Percentiles rank a stretch among this genome's conserved stretches.
These are phyloP conservation scores for Emydomyces testavorans DNA, from an alignment of 2,329 filamentous ascomycete genomes.

Conservation along the genomic window DNA sequence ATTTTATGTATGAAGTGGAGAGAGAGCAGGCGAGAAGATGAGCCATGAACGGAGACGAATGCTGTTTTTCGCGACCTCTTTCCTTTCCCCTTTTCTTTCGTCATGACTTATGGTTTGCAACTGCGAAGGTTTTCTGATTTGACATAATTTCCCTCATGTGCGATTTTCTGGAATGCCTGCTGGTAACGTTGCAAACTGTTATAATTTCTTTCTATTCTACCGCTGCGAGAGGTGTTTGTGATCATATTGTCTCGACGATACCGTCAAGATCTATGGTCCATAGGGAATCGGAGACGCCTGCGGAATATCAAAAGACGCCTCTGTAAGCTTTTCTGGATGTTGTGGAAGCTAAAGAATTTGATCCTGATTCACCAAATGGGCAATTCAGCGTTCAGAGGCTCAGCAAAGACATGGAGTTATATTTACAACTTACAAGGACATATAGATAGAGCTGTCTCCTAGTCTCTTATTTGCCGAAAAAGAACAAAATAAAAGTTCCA, in stretches of 20 bases:
- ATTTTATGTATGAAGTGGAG: constrained; percentile 98
- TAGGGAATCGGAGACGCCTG: too few species aligned
- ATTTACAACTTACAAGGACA: too few species aligned
- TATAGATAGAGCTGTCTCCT: too few species aligned
- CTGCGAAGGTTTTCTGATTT: constrained; percentile 7
- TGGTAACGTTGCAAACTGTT: constrained; percentile 4
- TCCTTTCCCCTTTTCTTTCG: not conserved
- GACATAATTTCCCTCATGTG: not conserved
- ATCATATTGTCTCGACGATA: too few species aligned
- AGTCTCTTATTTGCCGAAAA: too few species aligned
- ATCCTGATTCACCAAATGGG: too few species aligned
- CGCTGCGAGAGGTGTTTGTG: not conserved
- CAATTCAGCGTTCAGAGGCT: too few species aligned
- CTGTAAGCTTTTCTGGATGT: too few species aligned
- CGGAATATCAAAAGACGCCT: too few species aligned
- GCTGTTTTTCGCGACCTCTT: not conserved
- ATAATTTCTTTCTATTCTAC: constrained; percentile 2
- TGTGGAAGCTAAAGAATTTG: too few species aligned
- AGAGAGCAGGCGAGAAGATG: constrained; percentile 51
- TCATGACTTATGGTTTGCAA: constrained; percentile 11
- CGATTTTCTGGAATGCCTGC: constrained; percentile 1
- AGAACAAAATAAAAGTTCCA: too few species aligned
- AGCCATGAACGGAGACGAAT: constrained; percentile 5
- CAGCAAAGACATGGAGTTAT: too few species aligned
- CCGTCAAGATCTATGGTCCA: not conserved